phyloP scores from a whole-genome alignment of 306 rosid species.

The Spatholobus suberectus region DNA sequence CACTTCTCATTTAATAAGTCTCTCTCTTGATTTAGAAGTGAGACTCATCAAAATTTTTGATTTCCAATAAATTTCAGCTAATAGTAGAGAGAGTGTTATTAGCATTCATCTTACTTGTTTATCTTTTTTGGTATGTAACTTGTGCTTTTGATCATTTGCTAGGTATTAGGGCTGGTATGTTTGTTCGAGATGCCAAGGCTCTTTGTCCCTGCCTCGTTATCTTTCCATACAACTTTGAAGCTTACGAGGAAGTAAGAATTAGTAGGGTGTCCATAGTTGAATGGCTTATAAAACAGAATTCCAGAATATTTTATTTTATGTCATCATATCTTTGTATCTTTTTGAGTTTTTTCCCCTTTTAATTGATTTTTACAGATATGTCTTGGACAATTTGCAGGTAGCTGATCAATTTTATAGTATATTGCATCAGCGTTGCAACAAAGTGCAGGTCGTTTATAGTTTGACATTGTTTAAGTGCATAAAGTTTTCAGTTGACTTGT shows the following conservation, averaged over 20 bases:
- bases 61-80: too few species aligned
- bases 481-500: conserved; percentile 11
- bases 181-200: conserved; percentile 89
- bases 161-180: conserved; percentile 95
- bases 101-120: too few species aligned
- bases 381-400: conserved; percentile 67
- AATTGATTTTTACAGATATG: conserved; percentile 29
- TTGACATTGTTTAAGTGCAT: conserved; percentile 34
- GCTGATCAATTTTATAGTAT: conserved; percentile 88
- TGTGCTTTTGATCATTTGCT: conserved; percentile 30
- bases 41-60: too few species aligned
- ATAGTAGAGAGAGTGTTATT: too few species aligned
- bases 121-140: conserved; percentile 28
- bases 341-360: conserved; percentile 19
- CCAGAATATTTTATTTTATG: conserved; percentile 25
- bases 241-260: conserved; percentile 82
- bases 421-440: conserved; percentile 78
- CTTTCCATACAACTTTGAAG: conserved; percentile 89
- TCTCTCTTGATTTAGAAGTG: too few species aligned
- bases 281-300: conserved; percentile 26
- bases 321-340: neutral
- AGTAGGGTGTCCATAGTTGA: neutral
- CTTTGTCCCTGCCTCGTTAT: conserved; percentile 82
- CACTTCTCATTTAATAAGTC: too few species aligned
- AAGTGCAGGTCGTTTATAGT: conserved; percentile 79